Evolutionary conservation across 2,329 filamentous ascomycete genomes (phyloP).

Genomic region (Monilinia fructicola): DNA sequence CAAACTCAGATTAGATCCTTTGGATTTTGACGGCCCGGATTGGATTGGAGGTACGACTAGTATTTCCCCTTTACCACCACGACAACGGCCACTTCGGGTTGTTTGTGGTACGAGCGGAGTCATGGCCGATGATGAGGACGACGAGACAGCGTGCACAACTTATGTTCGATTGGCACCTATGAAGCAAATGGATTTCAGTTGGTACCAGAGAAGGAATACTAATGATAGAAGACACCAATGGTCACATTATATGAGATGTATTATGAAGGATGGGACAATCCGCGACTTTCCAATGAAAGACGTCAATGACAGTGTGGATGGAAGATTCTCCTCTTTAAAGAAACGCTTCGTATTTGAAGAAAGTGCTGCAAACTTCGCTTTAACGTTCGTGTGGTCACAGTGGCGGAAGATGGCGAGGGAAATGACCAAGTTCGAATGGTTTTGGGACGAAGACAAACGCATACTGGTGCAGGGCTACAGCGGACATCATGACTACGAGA

Average conservation of each 20-base stretch:
- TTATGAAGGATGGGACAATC: constrained; percentile 2
- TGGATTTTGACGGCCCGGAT: constrained; percentile 4
- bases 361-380: neutral
- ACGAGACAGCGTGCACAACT: neutral
- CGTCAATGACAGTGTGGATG: neutral
- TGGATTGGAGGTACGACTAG: constrained; percentile 5
- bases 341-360: neutral
- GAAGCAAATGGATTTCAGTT: constrained; percentile 4
- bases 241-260: constrained; percentile 1
- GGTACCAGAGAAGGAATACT: neutral
- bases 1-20: neutral
- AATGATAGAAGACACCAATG: neutral
- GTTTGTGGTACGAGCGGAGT: neutral
- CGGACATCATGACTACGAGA: neutral
- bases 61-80: neutral
- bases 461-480: constrained; percentile 11
- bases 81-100: neutral
- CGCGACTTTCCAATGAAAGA: neutral
- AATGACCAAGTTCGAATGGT: constrained; percentile 5
- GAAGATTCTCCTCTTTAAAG: neutral
- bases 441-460: constrained; percentile 13
- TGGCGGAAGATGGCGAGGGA: constrained; percentile 1
- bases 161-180: neutral
- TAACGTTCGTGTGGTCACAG: neutral
- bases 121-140: neutral